Percentiles rank a stretch among this genome's conserved stretches.
These are phyloP conservation scores for Panaeolus papilionaceus DNA, from an alignment of 768 basidiomycete genomes.

Conservation along the genomic window DNA sequence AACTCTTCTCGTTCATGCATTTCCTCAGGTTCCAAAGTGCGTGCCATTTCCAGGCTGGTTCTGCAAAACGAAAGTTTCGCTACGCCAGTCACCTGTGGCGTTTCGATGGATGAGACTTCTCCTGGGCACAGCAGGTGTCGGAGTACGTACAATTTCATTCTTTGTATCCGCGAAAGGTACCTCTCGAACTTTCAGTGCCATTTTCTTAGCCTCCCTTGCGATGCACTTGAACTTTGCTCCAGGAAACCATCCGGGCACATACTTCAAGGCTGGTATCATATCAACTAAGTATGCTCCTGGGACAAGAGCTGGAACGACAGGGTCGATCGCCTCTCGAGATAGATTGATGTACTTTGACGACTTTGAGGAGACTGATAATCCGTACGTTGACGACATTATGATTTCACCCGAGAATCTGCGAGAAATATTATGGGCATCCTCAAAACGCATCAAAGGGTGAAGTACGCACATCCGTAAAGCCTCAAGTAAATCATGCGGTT, in stretches of 20 bases:
- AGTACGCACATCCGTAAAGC: slow-evolving; percentile 42
- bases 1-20: slow-evolving; percentile 1
- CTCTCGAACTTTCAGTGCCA: slow-evolving; percentile 23
- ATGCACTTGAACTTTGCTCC: slow-evolving; percentile 46
- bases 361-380: slow-evolving; percentile 3
- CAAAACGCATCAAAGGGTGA: not conserved
- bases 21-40: not conserved
- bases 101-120: not conserved
- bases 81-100: not conserved
- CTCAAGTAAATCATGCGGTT: slow-evolving; percentile 37
- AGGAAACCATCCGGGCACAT: slow-evolving; percentile 50
- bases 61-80: slow-evolving; percentile 1
- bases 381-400: slow-evolving; percentile 8
- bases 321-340: slow-evolving; percentile 6
- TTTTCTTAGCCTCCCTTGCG: slow-evolving; percentile 36
- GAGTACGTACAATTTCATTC: slow-evolving; percentile 29
- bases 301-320: slow-evolving; percentile 22
- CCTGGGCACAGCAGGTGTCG: not conserved
- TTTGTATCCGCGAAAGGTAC: slow-evolving; percentile 35
- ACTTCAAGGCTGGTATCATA: slow-evolving; percentile 34
- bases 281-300: slow-evolving; percentile 35
- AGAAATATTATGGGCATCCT: not conserved
- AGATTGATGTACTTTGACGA: not conserved
- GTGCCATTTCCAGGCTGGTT: slow-evolving; percentile 9
- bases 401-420: slow-evolving; percentile 5